phyloP scores from a whole-genome alignment of 129 eudicot genomes.

The Chrysanthemum seticuspe region DNA sequence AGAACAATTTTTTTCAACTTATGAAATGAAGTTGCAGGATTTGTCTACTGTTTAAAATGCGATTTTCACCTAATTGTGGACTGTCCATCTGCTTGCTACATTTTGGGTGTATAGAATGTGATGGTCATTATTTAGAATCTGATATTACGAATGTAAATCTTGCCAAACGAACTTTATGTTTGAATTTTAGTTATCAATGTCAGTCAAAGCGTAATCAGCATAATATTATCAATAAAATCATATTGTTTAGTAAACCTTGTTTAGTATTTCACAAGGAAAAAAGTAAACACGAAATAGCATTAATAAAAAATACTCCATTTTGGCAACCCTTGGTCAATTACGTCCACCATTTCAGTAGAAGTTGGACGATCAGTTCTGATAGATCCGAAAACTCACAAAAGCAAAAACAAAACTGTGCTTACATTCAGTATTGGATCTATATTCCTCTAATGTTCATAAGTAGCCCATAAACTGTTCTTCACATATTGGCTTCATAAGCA shows the following conservation, averaged over 20 bases:
- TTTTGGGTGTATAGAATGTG: background rate
- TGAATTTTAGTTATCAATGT: background rate
- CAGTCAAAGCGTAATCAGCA: background rate
- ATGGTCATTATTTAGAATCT: no score
- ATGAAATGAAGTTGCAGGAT: slow-evolving; percentile 9
- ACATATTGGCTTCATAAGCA: slow-evolving; percentile 19
- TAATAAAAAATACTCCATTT: background rate
- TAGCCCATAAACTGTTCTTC: background rate
- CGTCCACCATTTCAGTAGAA: background rate
- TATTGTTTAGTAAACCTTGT: background rate
- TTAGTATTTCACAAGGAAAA: background rate
- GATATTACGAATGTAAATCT: no score
- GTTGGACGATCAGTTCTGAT: background rate
- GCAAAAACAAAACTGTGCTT: slow-evolving; percentile 1
- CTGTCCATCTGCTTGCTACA: background rate
- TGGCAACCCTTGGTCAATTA: background rate
- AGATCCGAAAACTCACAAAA: background rate
- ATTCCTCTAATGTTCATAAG: background rate
- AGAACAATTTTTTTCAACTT: slow-evolving; percentile 11
- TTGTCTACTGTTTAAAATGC: background rate
- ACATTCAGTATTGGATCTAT: slow-evolving; percentile 8
- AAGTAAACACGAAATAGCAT: background rate
- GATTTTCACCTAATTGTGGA: background rate
- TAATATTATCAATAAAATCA: background rate
- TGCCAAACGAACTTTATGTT: background rate